Conservation (phyloP, 1,284 basidiomycete genomes). For the Marasmius oreades region DNA sequence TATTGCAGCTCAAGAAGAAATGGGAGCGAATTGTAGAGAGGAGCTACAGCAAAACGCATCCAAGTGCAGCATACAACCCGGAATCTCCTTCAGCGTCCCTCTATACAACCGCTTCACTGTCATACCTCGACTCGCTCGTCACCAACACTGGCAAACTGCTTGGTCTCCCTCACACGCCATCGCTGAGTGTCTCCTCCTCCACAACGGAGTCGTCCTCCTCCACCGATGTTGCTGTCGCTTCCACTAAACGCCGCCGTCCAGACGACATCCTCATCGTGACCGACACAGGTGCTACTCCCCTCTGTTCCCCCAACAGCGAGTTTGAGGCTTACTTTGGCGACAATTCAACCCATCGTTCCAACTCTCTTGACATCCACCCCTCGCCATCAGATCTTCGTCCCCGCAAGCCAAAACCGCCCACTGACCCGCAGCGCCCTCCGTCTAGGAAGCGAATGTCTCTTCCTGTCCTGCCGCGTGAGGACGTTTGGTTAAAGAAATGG, state of each 20-base stretch:
- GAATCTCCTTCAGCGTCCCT: not conserved
- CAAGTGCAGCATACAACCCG: not conserved
- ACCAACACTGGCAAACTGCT: slow-evolving; percentile 2
- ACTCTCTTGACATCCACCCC: not conserved
- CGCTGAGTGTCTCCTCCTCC: not conserved
- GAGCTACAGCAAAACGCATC: slow-evolving; percentile 38
- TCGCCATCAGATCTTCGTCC: not conserved
- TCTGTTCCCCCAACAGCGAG: slow-evolving; percentile 15
- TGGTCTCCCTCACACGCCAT: not conserved
- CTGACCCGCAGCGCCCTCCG: not conserved
- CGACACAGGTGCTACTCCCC: slow-evolving; percentile 15
- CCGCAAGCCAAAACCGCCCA: not conserved
- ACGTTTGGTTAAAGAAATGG: not conserved
- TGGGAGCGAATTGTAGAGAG: slow-evolving; percentile 76
- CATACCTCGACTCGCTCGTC: slow-evolving; percentile 12
- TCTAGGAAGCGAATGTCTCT: not conserved
- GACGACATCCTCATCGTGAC: slow-evolving; percentile 10
- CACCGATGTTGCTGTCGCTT: not conserved
- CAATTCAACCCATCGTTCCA: not conserved
- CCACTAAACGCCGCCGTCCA: slow-evolving; percentile 7
- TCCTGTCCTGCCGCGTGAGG: not conserved
- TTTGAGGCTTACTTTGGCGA: slow-evolving; percentile 6
- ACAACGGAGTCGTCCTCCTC: not conserved
- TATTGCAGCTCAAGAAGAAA: slow-evolving; percentile 60
- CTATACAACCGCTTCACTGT: slow-evolving; percentile 12